phyloP scores from a whole-genome alignment of 2,329 filamentous ascomycete species.

The Pleomassaria siparia region DNA sequence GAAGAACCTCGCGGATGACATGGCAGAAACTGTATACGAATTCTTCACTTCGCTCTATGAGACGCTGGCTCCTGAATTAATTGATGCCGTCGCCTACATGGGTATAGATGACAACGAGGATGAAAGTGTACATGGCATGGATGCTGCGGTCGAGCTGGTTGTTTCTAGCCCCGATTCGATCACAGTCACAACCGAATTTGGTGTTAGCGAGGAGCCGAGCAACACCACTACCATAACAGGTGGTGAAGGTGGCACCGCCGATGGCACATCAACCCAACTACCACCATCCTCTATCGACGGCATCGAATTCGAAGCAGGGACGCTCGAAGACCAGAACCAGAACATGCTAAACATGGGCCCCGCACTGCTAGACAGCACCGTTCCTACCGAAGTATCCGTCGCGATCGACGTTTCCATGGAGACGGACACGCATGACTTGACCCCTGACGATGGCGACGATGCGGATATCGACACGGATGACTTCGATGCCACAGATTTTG shows the following conservation, averaged over 20 bases:
- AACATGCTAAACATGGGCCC: not conserved
- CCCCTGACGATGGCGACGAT: conserved; percentile 27
- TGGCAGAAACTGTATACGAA: conserved; percentile 38
- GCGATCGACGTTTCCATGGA: conserved; percentile 3
- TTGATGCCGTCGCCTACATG: not conserved
- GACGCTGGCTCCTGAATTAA: not conserved
- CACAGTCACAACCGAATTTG: conserved; percentile 39
- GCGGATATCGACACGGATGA: conserved; percentile 31
- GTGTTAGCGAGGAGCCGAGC: conserved; percentile 33
- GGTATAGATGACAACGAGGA: conserved; percentile 11
- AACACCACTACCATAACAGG: conserved; percentile 33
- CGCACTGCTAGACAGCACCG: not conserved
- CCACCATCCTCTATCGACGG: too few relatives aligned
- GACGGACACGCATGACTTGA: conserved; percentile 11
- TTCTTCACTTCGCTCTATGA: conserved; percentile 31
- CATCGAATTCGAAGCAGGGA: not conserved
- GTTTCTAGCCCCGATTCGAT: conserved; percentile 36
- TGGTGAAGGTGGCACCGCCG: too few relatives aligned
- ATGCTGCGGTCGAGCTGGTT: conserved; percentile 8
- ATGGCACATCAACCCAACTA: too few relatives aligned
- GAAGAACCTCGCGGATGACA: conserved; percentile 36
- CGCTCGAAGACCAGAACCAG: not conserved
- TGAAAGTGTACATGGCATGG: conserved; percentile 7
- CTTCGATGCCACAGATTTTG: conserved; percentile 16
- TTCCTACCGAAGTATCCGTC: not conserved